These are phyloP conservation scores for Penicillium coprophilum DNA, from an alignment of 495 filamentous ascomycete species.

Conservation along the genomic window DNA sequence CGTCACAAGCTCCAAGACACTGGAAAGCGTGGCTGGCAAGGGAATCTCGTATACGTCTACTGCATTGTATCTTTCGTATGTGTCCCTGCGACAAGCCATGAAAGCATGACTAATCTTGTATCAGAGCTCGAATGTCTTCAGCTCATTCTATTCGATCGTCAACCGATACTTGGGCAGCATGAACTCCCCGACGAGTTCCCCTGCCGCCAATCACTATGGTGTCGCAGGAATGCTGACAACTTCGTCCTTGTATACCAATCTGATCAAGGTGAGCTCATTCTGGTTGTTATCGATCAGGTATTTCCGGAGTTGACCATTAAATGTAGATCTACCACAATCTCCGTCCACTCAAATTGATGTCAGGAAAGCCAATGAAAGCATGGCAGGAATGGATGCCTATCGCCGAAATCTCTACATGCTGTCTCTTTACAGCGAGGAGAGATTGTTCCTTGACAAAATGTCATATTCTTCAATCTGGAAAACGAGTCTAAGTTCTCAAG, in stretches of 20 bases:
- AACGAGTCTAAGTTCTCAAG: neutral
- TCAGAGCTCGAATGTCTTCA: slow-evolving; percentile 3
- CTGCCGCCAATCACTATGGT: slow-evolving; percentile 1
- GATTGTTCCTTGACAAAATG: slow-evolving; percentile 4
- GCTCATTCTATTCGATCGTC: slow-evolving; percentile 2
- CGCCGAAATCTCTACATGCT: slow-evolving; percentile 4
- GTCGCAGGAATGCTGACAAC: neutral
- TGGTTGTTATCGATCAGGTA: neutral
- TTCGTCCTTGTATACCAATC: neutral
- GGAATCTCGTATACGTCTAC: slow-evolving; percentile 4
- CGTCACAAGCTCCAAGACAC: neutral
- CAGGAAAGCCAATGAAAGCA: neutral
- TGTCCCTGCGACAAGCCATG: neutral
- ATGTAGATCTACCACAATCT: neutral
- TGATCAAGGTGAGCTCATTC: neutral
- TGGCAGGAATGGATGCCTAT: neutral
- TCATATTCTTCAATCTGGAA: neutral
- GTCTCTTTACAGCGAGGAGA: slow-evolving; percentile 4
- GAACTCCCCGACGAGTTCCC: slow-evolving; percentile 1
- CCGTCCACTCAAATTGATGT: neutral
- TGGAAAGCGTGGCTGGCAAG: slow-evolving; percentile 2
- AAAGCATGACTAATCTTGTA: neutral
- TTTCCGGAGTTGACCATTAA: neutral
- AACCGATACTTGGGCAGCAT: slow-evolving; percentile 1
- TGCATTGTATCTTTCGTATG: slow-evolving; percentile 1